A percentile compares a stretch with the other conserved stretches of the same genome.
Conservation (phyloP, 2,329 filamentous ascomycete species). For the Penicillium frequentans region DNA sequence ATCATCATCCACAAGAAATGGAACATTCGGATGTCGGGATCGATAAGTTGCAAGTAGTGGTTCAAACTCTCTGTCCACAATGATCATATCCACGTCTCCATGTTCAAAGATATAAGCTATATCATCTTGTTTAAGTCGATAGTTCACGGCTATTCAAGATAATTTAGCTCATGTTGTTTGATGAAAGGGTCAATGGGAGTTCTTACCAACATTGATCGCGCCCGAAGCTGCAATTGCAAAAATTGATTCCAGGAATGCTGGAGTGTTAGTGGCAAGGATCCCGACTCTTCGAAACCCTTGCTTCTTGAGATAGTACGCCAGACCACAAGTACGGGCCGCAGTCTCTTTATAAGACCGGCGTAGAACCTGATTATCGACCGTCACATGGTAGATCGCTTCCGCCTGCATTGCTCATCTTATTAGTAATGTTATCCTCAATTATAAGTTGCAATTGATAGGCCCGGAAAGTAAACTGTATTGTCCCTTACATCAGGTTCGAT, state of each 20-base stretch:
- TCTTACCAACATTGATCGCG: constrained; percentile 67
- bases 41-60: constrained; percentile 67
- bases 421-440: not conserved
- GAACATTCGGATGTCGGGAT: constrained; percentile 61
- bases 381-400: constrained; percentile 81
- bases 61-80: constrained; percentile 81
- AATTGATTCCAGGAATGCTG: constrained; percentile 86
- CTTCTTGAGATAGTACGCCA: constrained; percentile 84
- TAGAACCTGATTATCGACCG: constrained; percentile 71
- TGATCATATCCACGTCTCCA: constrained; percentile 80
- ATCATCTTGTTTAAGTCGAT: constrained; percentile 77
- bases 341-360: constrained; percentile 77
- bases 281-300: constrained; percentile 75
- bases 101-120: constrained; percentile 89
- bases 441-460: not conserved
- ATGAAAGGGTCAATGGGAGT: constrained; percentile 29
- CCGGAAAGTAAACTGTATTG: not conserved
- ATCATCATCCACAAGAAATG: constrained; percentile 79
- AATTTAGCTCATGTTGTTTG: constrained; percentile 23
- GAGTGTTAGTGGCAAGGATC: constrained; percentile 87
- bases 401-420: constrained; percentile 47
- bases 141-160: constrained; percentile 58
- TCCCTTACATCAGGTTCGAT: constrained; percentile 73
- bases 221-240: constrained; percentile 84
- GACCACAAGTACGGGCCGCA: constrained; percentile 79